Percentiles rank a stretch among this genome's conserved stretches.
phyloP scores from a whole-genome alignment of 2,329 filamentous ascomycete genomes.

The Exophiala bonariae region DNA sequence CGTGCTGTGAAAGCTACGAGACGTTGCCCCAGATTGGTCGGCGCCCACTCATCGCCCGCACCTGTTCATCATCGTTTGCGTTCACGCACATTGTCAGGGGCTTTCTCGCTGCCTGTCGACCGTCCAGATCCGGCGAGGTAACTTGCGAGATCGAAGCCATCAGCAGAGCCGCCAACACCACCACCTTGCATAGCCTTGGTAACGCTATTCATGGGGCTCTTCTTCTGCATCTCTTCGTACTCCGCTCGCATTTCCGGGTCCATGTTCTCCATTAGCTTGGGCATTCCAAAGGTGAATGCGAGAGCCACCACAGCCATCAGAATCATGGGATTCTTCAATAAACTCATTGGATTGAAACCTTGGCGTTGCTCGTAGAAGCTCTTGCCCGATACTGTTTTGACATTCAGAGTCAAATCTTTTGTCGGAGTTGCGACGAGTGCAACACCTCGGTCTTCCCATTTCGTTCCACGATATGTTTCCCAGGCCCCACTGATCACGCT shows the following conservation, averaged over 20 bases:
- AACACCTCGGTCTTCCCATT: conserved; percentile 27
- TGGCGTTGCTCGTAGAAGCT: conserved; percentile 74
- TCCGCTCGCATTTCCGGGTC: conserved; percentile 93
- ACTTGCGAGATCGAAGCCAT: conserved; percentile 67
- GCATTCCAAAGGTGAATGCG: conserved; percentile 85
- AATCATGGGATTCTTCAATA: conserved; percentile 96
- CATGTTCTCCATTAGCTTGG: conserved; percentile 95
- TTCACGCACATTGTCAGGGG: conserved; percentile 18
- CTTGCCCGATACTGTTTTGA: conserved; percentile 64
- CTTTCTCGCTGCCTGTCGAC: conserved; percentile 35
- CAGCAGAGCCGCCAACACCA: conserved; percentile 44
- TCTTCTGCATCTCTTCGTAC: conserved; percentile 86
- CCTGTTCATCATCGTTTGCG: conserved; percentile 18
- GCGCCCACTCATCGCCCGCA: no score
- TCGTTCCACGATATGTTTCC: conserved; percentile 27
- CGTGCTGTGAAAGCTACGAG: no score
- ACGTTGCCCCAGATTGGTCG: no score
- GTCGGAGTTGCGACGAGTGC: conserved; percentile 21
- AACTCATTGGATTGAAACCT: conserved; percentile 73
- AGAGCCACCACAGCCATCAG: conserved; percentile 83
- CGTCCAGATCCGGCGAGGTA: conserved; percentile 59
- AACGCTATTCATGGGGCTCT: conserved; percentile 64
- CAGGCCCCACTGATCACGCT: conserved; percentile 31
- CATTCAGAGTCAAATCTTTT: conserved; percentile 57
- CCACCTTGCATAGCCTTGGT: conserved; percentile 58